Base-by-base conservation (phyloP, 225 moss, liverwort and hornwort genomes). In the Pseudisothecium myosuroides region DNA sequence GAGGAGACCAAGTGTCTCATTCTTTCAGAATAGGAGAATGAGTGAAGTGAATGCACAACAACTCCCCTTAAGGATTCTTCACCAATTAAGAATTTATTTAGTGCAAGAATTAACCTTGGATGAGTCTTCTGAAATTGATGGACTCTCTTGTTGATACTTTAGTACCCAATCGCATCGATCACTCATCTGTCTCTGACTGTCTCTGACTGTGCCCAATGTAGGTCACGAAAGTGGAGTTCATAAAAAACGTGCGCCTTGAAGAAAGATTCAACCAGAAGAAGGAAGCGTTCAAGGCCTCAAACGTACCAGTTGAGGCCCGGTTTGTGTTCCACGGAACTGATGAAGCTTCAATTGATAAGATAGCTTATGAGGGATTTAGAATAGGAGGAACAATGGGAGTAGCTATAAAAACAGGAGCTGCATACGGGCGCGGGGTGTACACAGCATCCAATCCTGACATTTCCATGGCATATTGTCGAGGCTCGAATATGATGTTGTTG, bases 301-400 rank as follows among this genome's bases (percentile, higher is more conserved):
- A 88, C 2, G 54, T 80, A 23, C 39, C 78, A 32, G 65, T 12
- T 2, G 89, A 92, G 34, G 52, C 52, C 5, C 77, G n/a, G 2
- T 91, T 89, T n/a, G 92, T 93, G 24, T 93, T 93, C 62, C 93
- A 92, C 55, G 88, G 89, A 76, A 92, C 91, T 6, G 88, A 88
- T 28, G 52, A 75, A 34, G 55, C n/a, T 18, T 69, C 89, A 1
- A 90, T 91, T 7, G 84, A 88, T 3, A 92, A 76, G 63, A 92
- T 92, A 52, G 83, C 91, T 29, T 77, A n/a, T 1, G 88, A 92
- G 62, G 93, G 92, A 43, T 93, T 93, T 19, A 84, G 82, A 83
- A 82, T 92, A 31, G 92, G 93, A 76, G 93, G 92, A 12, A 88
- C 88, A 1, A 17, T n/a, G 60, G 93, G 91, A 58, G 91, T 93